These are phyloP conservation scores for Chamaecrista fasciculata DNA, from an alignment of 306 rosid species.

Conservation along the genomic window DNA sequence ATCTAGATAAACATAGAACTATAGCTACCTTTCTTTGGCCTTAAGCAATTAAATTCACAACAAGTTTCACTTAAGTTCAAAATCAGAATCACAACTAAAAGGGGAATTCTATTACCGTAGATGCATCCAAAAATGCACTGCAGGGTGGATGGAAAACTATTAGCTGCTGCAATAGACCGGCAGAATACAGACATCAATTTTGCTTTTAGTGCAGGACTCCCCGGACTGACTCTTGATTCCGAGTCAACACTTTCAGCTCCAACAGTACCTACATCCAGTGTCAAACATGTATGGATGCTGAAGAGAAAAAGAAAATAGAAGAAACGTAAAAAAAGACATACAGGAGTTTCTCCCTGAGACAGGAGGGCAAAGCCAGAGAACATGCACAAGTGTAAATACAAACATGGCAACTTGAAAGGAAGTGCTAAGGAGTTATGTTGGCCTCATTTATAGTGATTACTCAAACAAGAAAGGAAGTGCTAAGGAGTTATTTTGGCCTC, in stretches of 20 bases:
- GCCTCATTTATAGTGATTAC: background rate
- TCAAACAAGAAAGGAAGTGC: background rate
- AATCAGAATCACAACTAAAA: constrained; percentile 5
- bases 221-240: constrained; percentile 78
- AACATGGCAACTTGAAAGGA: background rate
- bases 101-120: constrained; percentile 56
- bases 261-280: constrained; percentile 57
- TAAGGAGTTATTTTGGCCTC: background rate
- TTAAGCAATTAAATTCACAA: constrained; percentile 28
- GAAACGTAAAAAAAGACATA: background rate
- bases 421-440: background rate
- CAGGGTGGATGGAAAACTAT: constrained; percentile 89
- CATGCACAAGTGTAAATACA: background rate
- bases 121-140: constrained; percentile 97
- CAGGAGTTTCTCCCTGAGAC: background rate
- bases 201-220: constrained; percentile 66
- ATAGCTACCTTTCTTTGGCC: background rate
- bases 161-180: constrained; percentile 88
- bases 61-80: constrained; percentile 9
- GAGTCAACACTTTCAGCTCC: constrained; percentile 57
- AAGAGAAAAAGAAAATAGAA: constrained; percentile 4
- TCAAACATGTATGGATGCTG: constrained; percentile 27
- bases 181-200: constrained; percentile 90
- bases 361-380: constrained; percentile 1
- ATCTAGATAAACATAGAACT: background rate